Base-by-base conservation (phyloP, 768 basidiomycete species). In the Cyathus striatus region DNA sequence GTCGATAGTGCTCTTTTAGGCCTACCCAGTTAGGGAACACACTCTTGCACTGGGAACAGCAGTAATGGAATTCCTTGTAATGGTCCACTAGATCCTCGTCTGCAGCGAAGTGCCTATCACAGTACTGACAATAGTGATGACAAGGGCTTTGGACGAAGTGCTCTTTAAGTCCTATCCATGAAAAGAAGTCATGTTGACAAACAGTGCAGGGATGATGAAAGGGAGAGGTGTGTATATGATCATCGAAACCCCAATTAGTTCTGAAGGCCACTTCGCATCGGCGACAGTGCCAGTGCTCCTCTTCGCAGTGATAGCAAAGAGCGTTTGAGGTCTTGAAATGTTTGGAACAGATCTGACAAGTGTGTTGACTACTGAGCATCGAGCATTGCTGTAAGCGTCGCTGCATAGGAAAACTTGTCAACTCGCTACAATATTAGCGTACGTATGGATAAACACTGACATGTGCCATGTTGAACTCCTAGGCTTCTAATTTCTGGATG, bases 1-100 rank as follows among this genome's bases (percentile, higher is more conserved):
- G 72, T 18, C 69, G 60, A 41, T 70, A 66, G 51, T 82, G 80
- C 45, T 77, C 69, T 13, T 63, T 57, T 17, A 80, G 52, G 1
- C 68, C 73, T 5, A 37, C 0, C 0, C 59, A 63, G 41, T 53
- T 65, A 41, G 47, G 47, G 56, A 81, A 78, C 42, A 76, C 45
- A 46, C 46, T 61, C 26, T 59, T 45, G 47, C 81, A 81, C 0
- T 17, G 1, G 0, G 12, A 23, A 50, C 81, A 83, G 44, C 62
- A 73, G 35, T 43, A 10, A 52, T 83, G 81, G 0, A 30, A 32
- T 0, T 56, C 18, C 0, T 62, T 10, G 48, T 67, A 66, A 50
- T 84, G 83, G 0, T 54, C 42, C 1, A 62, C 45, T 1, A 81
- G 66, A 0, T 60, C 60, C 0, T 52, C 16, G 0, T 50, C 16